Evolutionary conservation across 371 early-diverging fungal genomes (phyloP).

Genomic region (Mortierella sp.): DNA sequence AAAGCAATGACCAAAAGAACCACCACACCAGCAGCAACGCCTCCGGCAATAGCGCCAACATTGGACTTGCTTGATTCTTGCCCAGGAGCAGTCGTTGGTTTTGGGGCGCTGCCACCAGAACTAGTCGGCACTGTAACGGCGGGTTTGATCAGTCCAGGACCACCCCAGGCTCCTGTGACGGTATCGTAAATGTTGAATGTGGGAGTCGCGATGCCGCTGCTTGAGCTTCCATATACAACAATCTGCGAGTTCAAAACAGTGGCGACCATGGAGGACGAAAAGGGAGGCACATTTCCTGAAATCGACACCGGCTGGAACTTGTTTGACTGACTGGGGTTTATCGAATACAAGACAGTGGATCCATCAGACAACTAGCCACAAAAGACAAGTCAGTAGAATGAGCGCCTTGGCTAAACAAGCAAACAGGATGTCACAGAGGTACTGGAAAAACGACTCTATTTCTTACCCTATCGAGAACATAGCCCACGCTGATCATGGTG

Average conservation of each 20-base stretch:
- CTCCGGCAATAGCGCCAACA: neutral
- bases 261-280: conserved; percentile 15
- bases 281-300: conserved; percentile 23
- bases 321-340: conserved; percentile 20
- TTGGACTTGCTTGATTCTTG: neutral
- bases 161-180: conserved; percentile 17
- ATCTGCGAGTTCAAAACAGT: conserved; percentile 17
- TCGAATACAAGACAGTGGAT: conserved; percentile 23
- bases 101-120: neutral
- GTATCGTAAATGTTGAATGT: conserved; percentile 31
- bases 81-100: neutral
- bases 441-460: too few relatives aligned
- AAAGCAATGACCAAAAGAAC: neutral
- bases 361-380: conserved; percentile 29
- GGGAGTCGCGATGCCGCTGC: neutral
- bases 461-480: conserved; percentile 36
- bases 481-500: conserved; percentile 25
- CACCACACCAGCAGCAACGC: neutral
- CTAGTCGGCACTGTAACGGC: neutral
- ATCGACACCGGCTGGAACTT: conserved; percentile 10
- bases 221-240: conserved; percentile 22
- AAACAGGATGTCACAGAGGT: too few relatives aligned
- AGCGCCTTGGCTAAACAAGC: too few relatives aligned
- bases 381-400: neutral
- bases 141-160: conserved; percentile 23